Conservation (phyloP, 805 yeast genomes). For the Saccharomyces eubayanus region DNA sequence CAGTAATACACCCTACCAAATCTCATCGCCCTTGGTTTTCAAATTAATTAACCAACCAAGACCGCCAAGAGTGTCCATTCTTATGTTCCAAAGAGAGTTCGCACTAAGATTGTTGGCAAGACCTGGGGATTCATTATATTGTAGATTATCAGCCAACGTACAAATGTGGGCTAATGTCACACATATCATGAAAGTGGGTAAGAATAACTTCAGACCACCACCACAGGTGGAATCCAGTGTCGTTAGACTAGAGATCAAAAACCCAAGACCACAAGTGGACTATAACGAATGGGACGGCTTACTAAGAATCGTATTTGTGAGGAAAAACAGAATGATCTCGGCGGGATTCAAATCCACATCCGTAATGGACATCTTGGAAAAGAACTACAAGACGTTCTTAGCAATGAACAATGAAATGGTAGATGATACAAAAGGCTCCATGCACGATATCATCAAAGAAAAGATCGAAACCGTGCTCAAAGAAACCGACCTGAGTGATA, state of each 20-base stretch:
- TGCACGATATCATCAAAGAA: conserved; percentile 44
- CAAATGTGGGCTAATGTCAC: conserved; percentile 99
- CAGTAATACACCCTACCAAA: conserved; percentile 95
- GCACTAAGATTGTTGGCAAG: conserved; percentile 88
- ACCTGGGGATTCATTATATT: conserved; percentile 92
- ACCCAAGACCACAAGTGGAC: conserved; percentile 89
- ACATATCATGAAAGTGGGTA: conserved; percentile 97
- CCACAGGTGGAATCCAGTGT: conserved; percentile 97
- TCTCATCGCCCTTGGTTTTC: conserved; percentile 93
- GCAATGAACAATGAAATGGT: conserved; percentile 40
- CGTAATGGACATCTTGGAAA: conserved; percentile 71
- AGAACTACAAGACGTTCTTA: conserved; percentile 76
- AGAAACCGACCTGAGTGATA: conserved; percentile 74
- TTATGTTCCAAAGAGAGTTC: conserved; percentile 97
- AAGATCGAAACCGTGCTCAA: conserved; percentile 66
- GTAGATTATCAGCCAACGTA: conserved; percentile 90
- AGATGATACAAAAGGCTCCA: conserved; percentile 37
- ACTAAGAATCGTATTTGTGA: conserved; percentile 79
- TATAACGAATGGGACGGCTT: conserved; percentile 97
- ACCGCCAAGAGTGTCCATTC: conserved; percentile 90
- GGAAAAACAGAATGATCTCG: conserved; percentile 86
- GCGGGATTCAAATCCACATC: conserved; percentile 86
- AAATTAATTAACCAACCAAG: conserved; percentile 81
- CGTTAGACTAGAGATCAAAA: conserved; percentile 84
- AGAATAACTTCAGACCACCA: conserved; percentile 94